These are phyloP conservation scores for Pythium scleroteichum DNA, from an alignment of 352 stramenopile genomes.

Conservation along the genomic window DNA sequence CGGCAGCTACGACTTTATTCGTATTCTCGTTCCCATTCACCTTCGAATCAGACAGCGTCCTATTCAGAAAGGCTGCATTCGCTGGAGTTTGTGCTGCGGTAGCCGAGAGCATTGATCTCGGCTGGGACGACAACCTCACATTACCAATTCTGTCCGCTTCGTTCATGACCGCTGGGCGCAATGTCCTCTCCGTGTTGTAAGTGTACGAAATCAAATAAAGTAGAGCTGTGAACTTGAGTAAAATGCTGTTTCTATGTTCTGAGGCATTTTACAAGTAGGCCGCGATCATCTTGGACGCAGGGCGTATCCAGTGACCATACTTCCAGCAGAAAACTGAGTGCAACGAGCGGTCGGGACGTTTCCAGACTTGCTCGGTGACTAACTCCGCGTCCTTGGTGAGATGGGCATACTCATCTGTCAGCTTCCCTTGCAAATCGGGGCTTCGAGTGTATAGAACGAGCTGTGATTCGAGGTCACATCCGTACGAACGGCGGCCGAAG, in stretches of 20 bases:
- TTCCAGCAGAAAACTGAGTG: conserved; percentile 73
- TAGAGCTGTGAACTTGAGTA: background rate
- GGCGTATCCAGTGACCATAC: conserved; percentile 74
- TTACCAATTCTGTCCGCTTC: conserved; percentile 46
- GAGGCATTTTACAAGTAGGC: conserved; percentile 47
- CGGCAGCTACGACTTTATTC: conserved; percentile 24
- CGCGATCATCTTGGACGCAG: conserved; percentile 63
- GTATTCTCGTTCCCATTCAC: conserved; percentile 1
- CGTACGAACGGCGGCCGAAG: conserved; percentile 77
- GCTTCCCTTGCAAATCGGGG: conserved; percentile 41
- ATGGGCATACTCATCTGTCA: conserved; percentile 56
- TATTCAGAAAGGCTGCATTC: conserved; percentile 15
- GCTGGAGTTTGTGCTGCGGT: conserved; percentile 37
- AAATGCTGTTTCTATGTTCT: too few species aligned
- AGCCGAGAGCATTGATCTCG: conserved; percentile 46
- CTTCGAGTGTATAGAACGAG: conserved; percentile 64
- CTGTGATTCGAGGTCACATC: conserved; percentile 75
- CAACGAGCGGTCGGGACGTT: conserved; percentile 52
- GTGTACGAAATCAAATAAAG: background rate
- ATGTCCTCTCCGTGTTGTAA: conserved; percentile 7
- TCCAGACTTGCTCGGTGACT: conserved; percentile 67
- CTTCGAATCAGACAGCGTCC: background rate
- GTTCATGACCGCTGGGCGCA: conserved; percentile 26
- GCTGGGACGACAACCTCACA: conserved; percentile 64
- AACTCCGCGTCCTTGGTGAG: conserved; percentile 48